Base-by-base conservation (phyloP, 2,329 filamentous ascomycete genomes). In the Aspergillus versicolor region DNA sequence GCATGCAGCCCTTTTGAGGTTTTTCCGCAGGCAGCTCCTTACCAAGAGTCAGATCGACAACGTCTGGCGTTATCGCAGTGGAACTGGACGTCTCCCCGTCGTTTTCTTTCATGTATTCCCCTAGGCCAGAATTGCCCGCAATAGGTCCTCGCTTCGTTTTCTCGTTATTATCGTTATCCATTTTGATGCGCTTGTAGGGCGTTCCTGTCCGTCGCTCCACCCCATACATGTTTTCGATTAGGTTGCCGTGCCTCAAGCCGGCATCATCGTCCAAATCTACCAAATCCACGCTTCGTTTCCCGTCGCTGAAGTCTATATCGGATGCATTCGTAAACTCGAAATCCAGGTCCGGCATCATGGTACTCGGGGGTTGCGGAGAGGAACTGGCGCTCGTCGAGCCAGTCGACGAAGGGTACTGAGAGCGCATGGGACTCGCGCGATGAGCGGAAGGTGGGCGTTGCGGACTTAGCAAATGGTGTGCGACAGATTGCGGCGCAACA, bases 161-260 rank as follows among this genome's bases (percentile, higher is more conserved):
- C 47, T 78, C 70, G 45, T 80, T 70, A 47, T 80, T 76, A 19
- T 74, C 69, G 13, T 81, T 77, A 8, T 70, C 62, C 40, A 83
- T 73, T 68, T 86, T 92, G 52, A 85, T 76, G 51, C 86, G 86
- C 75, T 93, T 93, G 27, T 81, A 77, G 19, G 89, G 84, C 68
- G 71, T 80, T 61, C 68, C 78, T 65, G 79, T 78, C 24, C 92
- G 88, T 51, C 88, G 82, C 63, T 90, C 83, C 13, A 95, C 84
- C 63, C 88, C 87, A 70, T 92, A 90, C 70, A 92, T 80, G 32
- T 85, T 83, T 72, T 95, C 90, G 45, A 96, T 84, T 76, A 92
- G 54, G 43, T 62, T 68, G 13, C 64, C 58, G 17, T 67, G 65
- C n/a, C 61, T 64, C 30, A 62, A 56, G 7, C 54, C 61, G 21